Evolutionary conservation across 2,329 filamentous ascomycete genomes (phyloP), one percentile per base, ranked within the genome.

Genomic region (Ascomycota sp.): DNA sequence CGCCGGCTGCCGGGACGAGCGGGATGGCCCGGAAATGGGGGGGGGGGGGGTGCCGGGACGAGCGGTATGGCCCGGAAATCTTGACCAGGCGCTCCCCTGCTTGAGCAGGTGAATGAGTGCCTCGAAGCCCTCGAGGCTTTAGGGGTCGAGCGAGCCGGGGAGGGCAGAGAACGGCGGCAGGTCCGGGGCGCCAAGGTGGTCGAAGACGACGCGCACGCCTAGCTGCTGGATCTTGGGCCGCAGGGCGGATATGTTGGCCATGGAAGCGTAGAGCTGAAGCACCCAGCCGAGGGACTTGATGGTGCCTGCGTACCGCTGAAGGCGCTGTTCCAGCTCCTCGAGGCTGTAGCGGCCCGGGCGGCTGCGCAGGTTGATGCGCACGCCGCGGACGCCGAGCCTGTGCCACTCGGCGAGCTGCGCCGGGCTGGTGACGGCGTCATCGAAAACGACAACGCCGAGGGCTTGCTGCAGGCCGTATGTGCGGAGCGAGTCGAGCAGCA

Each of bases 51-150:
- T 51, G 4, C 15, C 8, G 45, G 28, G 56, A 60, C 23, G 69
- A 50, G 6, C 68, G 57, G 44, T 74, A 74, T 1, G 65, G 57
- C 0, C 61, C 69, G 0, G 67, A 73, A 1, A 71, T 40, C 40
- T 73, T 73, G 32, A 69, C 54, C 59, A 73, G 1, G 62, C 64
- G 17, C 53, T 48, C 1, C 63, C 62, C 7, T 40, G 40, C 13
- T 51, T 44, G 8, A 74, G 47, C 6, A 74, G 42, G 2, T 36
- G 36, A 1, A 39, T 12, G 22, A 32, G 4, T 22, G 31, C 21
- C 8, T 3, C 23, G 32, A 46, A 46, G 9, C 44, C 44, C 3
- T 36, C 34, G 2, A 45, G 20, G 1, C 37, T 32, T 24, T 46
- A 41, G 2, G 42, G 42, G 4, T 40, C 35, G 12, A 26, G 15